Base-by-base conservation (phyloP, 257 asterid species). In the Cordia subcordata region DNA sequence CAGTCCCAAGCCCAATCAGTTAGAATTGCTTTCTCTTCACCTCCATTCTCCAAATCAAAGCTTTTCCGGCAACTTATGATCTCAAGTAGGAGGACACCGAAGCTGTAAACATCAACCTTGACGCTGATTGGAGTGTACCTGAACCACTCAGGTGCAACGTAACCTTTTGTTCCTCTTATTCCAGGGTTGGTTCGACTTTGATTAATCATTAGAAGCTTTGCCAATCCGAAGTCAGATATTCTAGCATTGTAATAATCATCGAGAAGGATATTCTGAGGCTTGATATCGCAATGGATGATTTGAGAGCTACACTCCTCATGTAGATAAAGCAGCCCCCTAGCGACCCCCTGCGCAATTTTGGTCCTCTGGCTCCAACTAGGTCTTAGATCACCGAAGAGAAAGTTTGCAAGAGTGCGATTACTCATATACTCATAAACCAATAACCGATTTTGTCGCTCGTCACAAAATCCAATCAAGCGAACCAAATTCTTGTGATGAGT, bases 401-500 rank as follows among this genome's bases (percentile, higher is more conserved):
- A 76, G 39, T 50, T 39, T 37, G 76, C 53, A 1, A 70, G 53
- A 17, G 67, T 64, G 13, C 76, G 67, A 53, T 59, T 53, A 40
- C 39, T 58, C 71, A 70, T 57, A 5, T 35, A 50, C 54, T 70
- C 75, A 10, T 70, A 64, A 10, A 64, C 95, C 59, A 70, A 8
- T 27, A 70, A 20, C 8, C 67, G 76, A 20, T 70, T 47, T 8
- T 53, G 52, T 16, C 67, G 63, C 13, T 64, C 67, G 5, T 64
- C 58, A 12, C 75, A 70, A 17, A 58, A 70, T 32, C 75, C 90
- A 4, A 86, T 60, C 32, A 86, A 61, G 0, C 70, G 68, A 22
- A 81, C 92, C 66, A 83, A 27, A 57, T 86, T 79, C 84, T 86
- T 86, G 70, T 86, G 89, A 64, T 79, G 85, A 11, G 83, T 86